These are phyloP conservation scores for Aplosporella prunicola DNA, from an alignment of 2,329 filamentous ascomycete species.

Conservation along the genomic window DNA sequence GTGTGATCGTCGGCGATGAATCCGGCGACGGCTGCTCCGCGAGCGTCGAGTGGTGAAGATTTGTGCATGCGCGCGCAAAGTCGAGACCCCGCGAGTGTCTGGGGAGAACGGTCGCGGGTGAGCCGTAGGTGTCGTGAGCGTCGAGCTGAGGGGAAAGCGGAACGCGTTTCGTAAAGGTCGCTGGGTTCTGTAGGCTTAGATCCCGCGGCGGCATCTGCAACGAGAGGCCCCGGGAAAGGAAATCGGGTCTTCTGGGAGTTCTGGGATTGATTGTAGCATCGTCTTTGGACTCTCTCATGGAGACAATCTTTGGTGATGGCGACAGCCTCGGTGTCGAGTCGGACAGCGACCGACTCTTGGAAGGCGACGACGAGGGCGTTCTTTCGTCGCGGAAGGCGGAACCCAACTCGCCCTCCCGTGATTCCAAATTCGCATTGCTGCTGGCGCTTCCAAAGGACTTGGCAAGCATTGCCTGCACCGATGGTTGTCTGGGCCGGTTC, in stretches of 20 bases:
- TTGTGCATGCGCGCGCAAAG: slow-evolving; percentile 87
- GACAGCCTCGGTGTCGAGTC: slow-evolving; percentile 35
- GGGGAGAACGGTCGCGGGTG: slow-evolving; percentile 78
- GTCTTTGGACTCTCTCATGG: slow-evolving; percentile 34
- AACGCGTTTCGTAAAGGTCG: slow-evolving; percentile 46
- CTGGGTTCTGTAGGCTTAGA: slow-evolving; percentile 35
- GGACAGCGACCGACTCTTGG: slow-evolving; percentile 36
- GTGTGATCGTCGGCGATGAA: slow-evolving; percentile 76
- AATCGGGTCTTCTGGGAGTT: slow-evolving; percentile 62
- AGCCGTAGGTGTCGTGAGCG: slow-evolving; percentile 73
- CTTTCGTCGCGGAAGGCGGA: slow-evolving; percentile 11
- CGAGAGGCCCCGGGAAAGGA: slow-evolving; percentile 55
- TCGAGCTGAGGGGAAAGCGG: slow-evolving; percentile 83
- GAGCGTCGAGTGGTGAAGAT: slow-evolving; percentile 88
- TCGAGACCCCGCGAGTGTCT: slow-evolving; percentile 83
- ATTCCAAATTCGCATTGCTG: slow-evolving; percentile 4
- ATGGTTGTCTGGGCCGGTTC: slow-evolving; percentile 9
- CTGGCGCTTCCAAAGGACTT: slow-evolving; percentile 5
- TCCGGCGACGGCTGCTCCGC: slow-evolving; percentile 82
- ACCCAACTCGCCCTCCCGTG: slow-evolving; percentile 5
- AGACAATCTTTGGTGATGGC: slow-evolving; percentile 35
- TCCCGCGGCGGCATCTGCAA: slow-evolving; percentile 58
- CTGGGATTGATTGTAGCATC: slow-evolving; percentile 34
- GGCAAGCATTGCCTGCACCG: slow-evolving; percentile 5
- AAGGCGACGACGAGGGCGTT: slow-evolving; percentile 28